Percentiles rank a stretch among this genome's conserved stretches.
Evolutionary conservation across 177 flowering plant species (phyloP).

Genomic region (Tripterygium wilfordii): DNA sequence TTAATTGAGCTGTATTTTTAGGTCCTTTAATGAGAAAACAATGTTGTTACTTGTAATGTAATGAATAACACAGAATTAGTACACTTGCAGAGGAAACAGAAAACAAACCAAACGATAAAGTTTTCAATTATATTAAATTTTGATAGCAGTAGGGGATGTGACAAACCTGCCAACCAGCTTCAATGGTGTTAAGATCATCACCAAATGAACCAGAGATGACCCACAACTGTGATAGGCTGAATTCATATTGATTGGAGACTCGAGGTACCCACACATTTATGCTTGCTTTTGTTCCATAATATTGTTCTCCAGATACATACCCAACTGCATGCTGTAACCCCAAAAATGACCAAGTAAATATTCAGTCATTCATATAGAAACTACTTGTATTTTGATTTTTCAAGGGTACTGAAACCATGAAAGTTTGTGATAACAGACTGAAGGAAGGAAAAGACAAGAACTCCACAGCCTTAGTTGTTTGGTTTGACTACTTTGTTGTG

Average conservation of each 20-base stretch:
- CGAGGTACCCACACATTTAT: conserved; percentile 69
- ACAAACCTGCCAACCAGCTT: conserved; percentile 80
- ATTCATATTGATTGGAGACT: conserved; percentile 46
- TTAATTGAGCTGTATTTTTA: conserved; percentile 15
- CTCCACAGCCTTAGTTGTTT: no score
- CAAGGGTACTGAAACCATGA: conserved; percentile 13
- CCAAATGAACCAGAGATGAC: conserved; percentile 68
- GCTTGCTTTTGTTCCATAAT: conserved; percentile 68
- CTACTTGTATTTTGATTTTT: neutral
- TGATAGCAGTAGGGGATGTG: neutral
- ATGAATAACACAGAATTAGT: no score
- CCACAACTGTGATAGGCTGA: conserved; percentile 74
- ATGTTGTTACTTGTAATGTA: no score
- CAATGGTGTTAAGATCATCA: conserved; percentile 71
- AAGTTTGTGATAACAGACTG: conserved; percentile 10
- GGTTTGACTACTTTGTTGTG: conserved; percentile 9
- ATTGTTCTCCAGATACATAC: conserved; percentile 52
- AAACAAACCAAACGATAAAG: neutral
- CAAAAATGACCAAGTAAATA: no score
- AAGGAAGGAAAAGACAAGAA: no score
- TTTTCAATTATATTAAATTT: neutral
- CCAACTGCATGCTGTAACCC: conserved; percentile 64
- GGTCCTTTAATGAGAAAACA: conserved; percentile 14
- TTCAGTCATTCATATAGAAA: neutral
- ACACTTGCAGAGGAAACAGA: no score